phyloP scores from a whole-genome alignment of 441 rosid species.

The Erodium texanum region DNA sequence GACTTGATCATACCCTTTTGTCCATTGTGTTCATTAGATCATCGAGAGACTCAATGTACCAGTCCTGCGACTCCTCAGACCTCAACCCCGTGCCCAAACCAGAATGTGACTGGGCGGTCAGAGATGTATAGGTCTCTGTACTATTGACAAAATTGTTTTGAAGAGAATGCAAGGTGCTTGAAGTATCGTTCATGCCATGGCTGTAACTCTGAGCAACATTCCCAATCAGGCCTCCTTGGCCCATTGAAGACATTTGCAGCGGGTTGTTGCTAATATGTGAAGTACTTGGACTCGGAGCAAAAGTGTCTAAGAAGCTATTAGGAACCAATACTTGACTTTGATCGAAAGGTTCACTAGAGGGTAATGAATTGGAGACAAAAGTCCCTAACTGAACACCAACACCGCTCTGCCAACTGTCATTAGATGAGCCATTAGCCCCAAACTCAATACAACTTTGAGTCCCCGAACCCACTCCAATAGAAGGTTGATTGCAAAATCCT shows the following conservation, averaged over 20 bases:
- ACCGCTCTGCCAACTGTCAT: conserved; percentile 38
- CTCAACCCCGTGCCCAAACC: conserved; percentile 31
- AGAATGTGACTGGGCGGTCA: conserved; percentile 25
- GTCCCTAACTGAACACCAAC: conserved; percentile 33
- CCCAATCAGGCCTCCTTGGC: conserved; percentile 29
- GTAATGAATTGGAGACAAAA: conserved; percentile 34
- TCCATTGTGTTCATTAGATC: conserved; percentile 38
- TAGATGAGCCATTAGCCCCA: conserved; percentile 29
- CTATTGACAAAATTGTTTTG: conserved; percentile 18
- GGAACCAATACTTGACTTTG: conserved; percentile 23
- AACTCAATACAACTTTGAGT: conserved; percentile 33
- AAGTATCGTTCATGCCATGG: conserved; percentile 21
- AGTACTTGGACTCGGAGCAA: conserved; percentile 20
- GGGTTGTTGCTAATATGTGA: conserved; percentile 27
- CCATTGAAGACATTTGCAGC: conserved; percentile 30
- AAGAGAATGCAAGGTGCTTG: conserved; percentile 24
- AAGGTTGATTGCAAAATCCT: conserved; percentile 38
- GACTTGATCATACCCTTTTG: neutral
- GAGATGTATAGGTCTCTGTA: conserved; percentile 29
- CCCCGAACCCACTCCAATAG: conserved; percentile 32
- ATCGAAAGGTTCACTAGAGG: conserved; percentile 25
- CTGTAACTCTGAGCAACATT: conserved; percentile 29
- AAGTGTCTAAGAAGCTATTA: conserved; percentile 24
- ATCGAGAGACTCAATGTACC: conserved; percentile 44
- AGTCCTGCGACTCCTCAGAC: conserved; percentile 33